Evolutionary conservation across 1,284 basidiomycete genomes (phyloP), one percentile per base, ranked within the genome.

Genomic region (Trametes polyzona): DNA sequence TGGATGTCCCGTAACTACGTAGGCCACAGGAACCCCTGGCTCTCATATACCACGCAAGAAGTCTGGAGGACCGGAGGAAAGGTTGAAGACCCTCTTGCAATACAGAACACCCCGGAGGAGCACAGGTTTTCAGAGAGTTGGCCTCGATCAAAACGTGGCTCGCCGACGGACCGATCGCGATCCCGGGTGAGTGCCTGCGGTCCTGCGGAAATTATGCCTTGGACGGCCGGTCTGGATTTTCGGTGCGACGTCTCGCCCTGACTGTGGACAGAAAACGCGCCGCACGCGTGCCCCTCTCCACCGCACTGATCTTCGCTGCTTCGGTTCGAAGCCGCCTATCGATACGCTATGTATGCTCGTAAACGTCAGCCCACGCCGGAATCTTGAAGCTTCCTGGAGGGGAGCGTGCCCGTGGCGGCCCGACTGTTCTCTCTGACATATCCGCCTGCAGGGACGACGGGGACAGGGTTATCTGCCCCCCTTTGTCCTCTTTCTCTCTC

Each of bases 81-180:
- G n/a, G 14, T 9, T 19, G 36, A 39, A 26, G 11, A 41, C 14
- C 5, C 14, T 17, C 17, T 16, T 16, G 32, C 27, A 40, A 17
- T 30, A 49, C 27, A 30, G 14, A 50, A 24, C 12, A 23, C 27
- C 48, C 39, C n/a, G 35, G 11, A 8, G 33, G 12, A 21, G 37
- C 36, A 50, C 48, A 50, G 36, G 48, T 32, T 40, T 21, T 23
- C 19, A 9, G 26, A 10, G 6, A 14, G n/a, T 17, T 33, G 30
- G 30, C 30, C 50, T 52, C 52, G 52, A 53, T 53, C 52, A 39
- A 53, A 52, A 46, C 51, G 33, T 46, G 51, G 51, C 35, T 30
- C 11, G 33, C 21, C 27, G 35, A 39, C 43, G 52, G 35, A 27
- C 35, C 43, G 52, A 53, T 53, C 52, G 43, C 27, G 52, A 53